Percentiles rank a stretch among this genome's conserved stretches.
phyloP scores from a whole-genome alignment of 768 basidiomycete genomes.

The Kondoa subrosea region DNA sequence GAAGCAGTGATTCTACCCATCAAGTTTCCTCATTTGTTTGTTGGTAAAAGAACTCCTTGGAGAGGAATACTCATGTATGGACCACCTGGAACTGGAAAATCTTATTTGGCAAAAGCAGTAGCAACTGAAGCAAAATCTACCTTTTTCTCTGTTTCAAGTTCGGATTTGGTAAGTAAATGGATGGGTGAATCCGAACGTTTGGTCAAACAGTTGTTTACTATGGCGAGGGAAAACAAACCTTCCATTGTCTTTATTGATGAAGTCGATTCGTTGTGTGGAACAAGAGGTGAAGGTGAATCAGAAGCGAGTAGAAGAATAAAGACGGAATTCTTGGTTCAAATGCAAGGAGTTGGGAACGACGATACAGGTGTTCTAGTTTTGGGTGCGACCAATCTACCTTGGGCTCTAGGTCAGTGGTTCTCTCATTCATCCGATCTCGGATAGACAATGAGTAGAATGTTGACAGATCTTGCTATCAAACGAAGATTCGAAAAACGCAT shows the following conservation, averaged over 20 bases:
- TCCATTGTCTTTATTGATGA: constrained; percentile 99
- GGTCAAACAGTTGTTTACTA: constrained; percentile 87
- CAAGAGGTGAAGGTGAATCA: constrained; percentile 88
- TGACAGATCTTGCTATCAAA: constrained; percentile 36
- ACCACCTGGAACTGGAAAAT: constrained; percentile 94
- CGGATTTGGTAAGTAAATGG: constrained; percentile 96
- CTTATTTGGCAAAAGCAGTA: constrained; percentile 90
- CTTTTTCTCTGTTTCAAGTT: constrained; percentile 89
- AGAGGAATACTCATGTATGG: constrained; percentile 88
- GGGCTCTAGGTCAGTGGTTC: constrained; percentile 65
- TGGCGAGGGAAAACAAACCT: constrained; percentile 89
- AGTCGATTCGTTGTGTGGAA: constrained; percentile 87
- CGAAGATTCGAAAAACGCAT: constrained; percentile 95
- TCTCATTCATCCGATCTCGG: not conserved
- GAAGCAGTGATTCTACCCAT: constrained; percentile 99
- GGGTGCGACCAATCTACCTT: constrained; percentile 95
- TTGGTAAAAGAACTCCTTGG: constrained; percentile 97
- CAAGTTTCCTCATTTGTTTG: constrained; percentile 97
- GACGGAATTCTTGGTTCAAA: constrained; percentile 89
- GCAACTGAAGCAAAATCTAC: constrained; percentile 98
- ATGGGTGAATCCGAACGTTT: constrained; percentile 95
- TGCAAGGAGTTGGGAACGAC: constrained; percentile 97
- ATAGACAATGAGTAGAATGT: not conserved
- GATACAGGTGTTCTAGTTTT: constrained; percentile 90
- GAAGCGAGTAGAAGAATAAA: constrained; percentile 95